Evolutionary conservation across 1,284 basidiomycete genomes (phyloP).

Genomic region (Ceratobasidium sp.): DNA sequence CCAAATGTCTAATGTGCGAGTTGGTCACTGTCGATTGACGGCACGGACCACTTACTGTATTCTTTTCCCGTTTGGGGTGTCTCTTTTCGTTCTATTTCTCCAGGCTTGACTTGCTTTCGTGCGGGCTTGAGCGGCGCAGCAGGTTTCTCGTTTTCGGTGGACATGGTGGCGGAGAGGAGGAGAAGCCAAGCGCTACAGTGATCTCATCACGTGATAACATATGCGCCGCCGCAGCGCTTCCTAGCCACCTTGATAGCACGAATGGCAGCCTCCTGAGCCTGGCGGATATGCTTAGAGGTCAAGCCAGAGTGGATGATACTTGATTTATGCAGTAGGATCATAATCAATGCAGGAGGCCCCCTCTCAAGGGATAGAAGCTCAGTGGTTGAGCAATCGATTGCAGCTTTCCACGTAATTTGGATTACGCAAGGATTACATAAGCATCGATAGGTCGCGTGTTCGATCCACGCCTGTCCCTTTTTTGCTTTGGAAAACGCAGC

Average conservation of each 20-base stretch:
- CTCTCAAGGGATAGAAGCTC: slow-evolving; percentile 25
- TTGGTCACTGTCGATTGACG: slow-evolving; percentile 44
- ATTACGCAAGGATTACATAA: background rate
- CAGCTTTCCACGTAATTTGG: background rate
- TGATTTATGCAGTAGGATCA: no score
- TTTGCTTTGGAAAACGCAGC: background rate
- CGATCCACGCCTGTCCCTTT: slow-evolving; percentile 27
- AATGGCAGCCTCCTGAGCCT: no score
- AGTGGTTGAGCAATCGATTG: slow-evolving; percentile 38
- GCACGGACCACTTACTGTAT: slow-evolving; percentile 71
- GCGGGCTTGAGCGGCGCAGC: slow-evolving; percentile 68
- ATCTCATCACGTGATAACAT: background rate
- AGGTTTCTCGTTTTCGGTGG: slow-evolving; percentile 53
- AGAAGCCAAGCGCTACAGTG: background rate
- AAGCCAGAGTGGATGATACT: no score
- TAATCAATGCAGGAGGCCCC: no score
- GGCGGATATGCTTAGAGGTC: no score
- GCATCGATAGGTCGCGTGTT: slow-evolving; percentile 21
- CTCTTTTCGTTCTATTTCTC: slow-evolving; percentile 88
- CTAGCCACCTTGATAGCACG: no score
- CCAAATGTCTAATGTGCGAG: slow-evolving; percentile 81
- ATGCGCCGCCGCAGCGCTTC: no score
- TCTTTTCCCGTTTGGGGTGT: slow-evolving; percentile 92
- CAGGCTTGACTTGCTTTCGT: slow-evolving; percentile 87
- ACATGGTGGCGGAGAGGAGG: slow-evolving; percentile 4